A percentile compares a stretch with the other conserved stretches of the same genome.
Evolutionary conservation across 2,329 filamentous ascomycete genomes (phyloP).

Genomic region (Diaporthe eres): DNA sequence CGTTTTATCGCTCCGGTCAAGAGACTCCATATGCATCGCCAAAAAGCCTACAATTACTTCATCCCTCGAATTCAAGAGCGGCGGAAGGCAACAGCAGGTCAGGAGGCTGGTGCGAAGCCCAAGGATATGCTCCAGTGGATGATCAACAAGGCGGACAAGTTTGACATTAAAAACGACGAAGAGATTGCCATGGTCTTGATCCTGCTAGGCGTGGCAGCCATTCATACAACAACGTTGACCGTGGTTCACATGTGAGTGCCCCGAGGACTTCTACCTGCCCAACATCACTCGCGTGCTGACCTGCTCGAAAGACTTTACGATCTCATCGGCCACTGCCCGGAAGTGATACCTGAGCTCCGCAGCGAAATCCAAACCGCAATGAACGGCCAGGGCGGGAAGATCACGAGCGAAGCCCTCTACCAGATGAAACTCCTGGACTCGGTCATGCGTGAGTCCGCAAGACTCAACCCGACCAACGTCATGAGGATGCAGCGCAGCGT

Average conservation of each 20-base stretch:
- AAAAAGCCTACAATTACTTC: constrained; percentile 7
- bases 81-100: constrained; percentile 9
- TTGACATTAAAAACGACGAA: constrained; percentile 45
- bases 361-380: constrained; percentile 62
- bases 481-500: constrained; percentile 65
- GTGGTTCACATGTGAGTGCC: constrained; percentile 52
- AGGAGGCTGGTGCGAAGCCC: constrained; percentile 47
- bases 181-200: constrained; percentile 59
- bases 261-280: not conserved
- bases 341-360: constrained; percentile 64
- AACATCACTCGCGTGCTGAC: not conserved
- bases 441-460: constrained; percentile 50
- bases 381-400: constrained; percentile 46
- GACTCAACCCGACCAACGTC: constrained; percentile 45
- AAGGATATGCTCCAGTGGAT: constrained; percentile 65
- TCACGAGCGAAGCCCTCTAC: constrained; percentile 47
- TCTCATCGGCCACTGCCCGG: constrained; percentile 50
- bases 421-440: constrained; percentile 52
- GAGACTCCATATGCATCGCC: constrained; percentile 14
- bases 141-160: constrained; percentile 44
- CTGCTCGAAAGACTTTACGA: constrained; percentile 13
- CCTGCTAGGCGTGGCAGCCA: constrained; percentile 61
- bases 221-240: constrained; percentile 64
- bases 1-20: not conserved
- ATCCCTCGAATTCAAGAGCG: constrained; percentile 12